Percentiles rank a stretch among this genome's conserved stretches.
Evolutionary conservation across 805 yeast species (phyloP).

Genomic region (Starmerella bombicola): DNA sequence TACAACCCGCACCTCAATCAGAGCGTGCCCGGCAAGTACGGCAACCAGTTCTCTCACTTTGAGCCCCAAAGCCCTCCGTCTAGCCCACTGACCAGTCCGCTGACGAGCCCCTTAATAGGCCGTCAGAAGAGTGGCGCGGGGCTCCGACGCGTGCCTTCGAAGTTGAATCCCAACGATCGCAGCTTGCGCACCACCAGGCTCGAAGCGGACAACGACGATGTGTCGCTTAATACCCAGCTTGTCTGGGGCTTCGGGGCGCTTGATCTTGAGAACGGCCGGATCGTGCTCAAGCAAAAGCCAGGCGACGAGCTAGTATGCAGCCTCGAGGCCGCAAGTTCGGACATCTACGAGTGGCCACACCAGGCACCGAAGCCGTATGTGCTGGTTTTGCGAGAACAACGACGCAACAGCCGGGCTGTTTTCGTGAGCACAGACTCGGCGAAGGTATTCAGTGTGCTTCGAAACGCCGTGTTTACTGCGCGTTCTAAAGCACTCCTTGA

Average conservation of each 20-base stretch:
- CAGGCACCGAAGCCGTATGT: constrained; percentile 20
- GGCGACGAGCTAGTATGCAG: constrained; percentile 17
- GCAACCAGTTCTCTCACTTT: neutral
- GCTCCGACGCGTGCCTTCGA: constrained; percentile 13
- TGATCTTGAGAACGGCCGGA: constrained; percentile 4
- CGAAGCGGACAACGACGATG: constrained; percentile 11
- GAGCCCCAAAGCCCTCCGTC: constrained; percentile 1
- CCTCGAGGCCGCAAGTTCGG: constrained; percentile 11
- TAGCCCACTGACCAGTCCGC: neutral
- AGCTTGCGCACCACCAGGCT: constrained; percentile 6
- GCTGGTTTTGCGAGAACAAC: constrained; percentile 23
- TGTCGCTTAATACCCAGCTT: constrained; percentile 13
- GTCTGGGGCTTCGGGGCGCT: constrained; percentile 19
- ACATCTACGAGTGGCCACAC: constrained; percentile 20
- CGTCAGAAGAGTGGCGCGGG: neutral
- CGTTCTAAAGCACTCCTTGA: constrained; percentile 22
- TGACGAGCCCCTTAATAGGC: neutral
- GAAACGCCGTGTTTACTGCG: constrained; percentile 26
- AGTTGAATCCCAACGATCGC: constrained; percentile 12
- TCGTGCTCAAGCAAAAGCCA: constrained; percentile 19
- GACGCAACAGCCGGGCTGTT: constrained; percentile 17
- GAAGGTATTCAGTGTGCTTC: constrained; percentile 22
- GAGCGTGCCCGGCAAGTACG: neutral
- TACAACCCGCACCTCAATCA: constrained; percentile 11
- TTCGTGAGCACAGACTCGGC: constrained; percentile 22